Percentiles rank a stretch among this genome's conserved stretches.
Conservation (phyloP, 2,329 filamentous ascomycete species). For the Xylariaceae sp. region DNA sequence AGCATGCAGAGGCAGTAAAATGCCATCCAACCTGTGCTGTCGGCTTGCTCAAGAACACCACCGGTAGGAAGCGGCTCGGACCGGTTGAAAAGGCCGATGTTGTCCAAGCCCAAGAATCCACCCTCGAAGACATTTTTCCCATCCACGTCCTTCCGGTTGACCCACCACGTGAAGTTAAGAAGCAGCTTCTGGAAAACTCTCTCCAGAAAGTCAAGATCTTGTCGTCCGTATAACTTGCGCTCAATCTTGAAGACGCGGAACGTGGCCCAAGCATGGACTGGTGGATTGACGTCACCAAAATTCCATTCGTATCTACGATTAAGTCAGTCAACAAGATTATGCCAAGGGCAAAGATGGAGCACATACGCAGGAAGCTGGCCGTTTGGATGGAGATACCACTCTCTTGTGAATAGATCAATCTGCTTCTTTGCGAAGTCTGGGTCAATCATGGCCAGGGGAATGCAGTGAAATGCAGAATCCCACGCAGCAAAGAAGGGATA, state of each 20-base stretch:
- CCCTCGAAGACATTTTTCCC: conserved; percentile 98
- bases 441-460: conserved; percentile 93
- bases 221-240: conserved; percentile 90
- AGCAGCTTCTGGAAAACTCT: conserved; percentile 94
- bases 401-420: conserved; percentile 88
- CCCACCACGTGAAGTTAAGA: conserved; percentile 99
- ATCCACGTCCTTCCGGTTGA: conserved; percentile 90
- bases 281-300: conserved; percentile 94
- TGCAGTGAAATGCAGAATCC: conserved; percentile 97
- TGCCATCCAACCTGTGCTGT: conserved; percentile 98
- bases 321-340: neutral
- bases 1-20: conserved; percentile 97
- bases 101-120: conserved; percentile 91
- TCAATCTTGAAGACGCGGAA: conserved; percentile 98
- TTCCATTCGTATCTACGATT: conserved; percentile 81
- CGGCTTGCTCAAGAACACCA: conserved; percentile 89
- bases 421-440: conserved; percentile 98
- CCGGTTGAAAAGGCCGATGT: conserved; percentile 95
- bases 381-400: conserved; percentile 99
- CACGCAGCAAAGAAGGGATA: conserved; percentile 97
- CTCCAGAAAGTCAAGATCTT: conserved; percentile 93
- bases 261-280: conserved; percentile 92
- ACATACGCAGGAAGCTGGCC: conserved; percentile 83
- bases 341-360: neutral
- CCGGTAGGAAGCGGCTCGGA: conserved; percentile 93